phyloP scores from a whole-genome alignment of 108 stramenopile genomes.

The Discostella pseudostelligera region DNA sequence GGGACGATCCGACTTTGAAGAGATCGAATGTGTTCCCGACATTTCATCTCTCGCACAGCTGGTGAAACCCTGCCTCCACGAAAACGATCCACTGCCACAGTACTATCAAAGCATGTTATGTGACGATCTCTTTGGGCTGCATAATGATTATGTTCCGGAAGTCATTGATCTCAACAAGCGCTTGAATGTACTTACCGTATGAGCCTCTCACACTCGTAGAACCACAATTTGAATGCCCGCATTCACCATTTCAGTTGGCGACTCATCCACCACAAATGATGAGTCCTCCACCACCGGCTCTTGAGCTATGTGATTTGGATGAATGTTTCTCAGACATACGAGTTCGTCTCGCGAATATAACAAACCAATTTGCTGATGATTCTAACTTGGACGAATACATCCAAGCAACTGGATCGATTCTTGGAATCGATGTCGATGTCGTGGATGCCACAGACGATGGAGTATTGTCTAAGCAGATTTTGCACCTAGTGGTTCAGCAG shows the following conservation, averaged over 20 bases:
- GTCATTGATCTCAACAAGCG: constrained; percentile 64
- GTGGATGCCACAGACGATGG: constrained; percentile 3
- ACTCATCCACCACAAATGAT: constrained; percentile 68
- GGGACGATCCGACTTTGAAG: constrained; percentile 47
- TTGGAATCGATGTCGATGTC: constrained; percentile 45
- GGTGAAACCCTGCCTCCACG: constrained; percentile 76
- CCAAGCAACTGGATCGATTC: constrained; percentile 63
- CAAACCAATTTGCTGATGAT: constrained; percentile 61
- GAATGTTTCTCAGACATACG: constrained; percentile 75
- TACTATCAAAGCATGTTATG: constrained; percentile 74
- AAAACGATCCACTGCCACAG: constrained; percentile 68
- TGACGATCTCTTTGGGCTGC: constrained; percentile 67
- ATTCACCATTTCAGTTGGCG: constrained; percentile 71
- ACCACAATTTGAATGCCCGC: constrained; percentile 79
- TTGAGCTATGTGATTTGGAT: constrained; percentile 88
- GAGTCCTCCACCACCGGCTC: constrained; percentile 64
- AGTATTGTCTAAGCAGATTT: too few species aligned
- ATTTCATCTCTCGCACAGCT: constrained; percentile 63
- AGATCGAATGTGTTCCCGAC: constrained; percentile 66
- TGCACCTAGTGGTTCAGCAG: too few species aligned
- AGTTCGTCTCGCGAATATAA: constrained; percentile 72
- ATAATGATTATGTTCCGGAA: constrained; percentile 65
- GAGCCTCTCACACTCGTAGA: constrained; percentile 74
- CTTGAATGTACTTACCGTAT: constrained; percentile 69
- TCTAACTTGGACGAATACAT: constrained; percentile 72